Percentiles rank a stretch among this genome's conserved stretches.
Conservation (phyloP, 192 early-diverging fungal genomes). For the Linnemannia exigua region DNA sequence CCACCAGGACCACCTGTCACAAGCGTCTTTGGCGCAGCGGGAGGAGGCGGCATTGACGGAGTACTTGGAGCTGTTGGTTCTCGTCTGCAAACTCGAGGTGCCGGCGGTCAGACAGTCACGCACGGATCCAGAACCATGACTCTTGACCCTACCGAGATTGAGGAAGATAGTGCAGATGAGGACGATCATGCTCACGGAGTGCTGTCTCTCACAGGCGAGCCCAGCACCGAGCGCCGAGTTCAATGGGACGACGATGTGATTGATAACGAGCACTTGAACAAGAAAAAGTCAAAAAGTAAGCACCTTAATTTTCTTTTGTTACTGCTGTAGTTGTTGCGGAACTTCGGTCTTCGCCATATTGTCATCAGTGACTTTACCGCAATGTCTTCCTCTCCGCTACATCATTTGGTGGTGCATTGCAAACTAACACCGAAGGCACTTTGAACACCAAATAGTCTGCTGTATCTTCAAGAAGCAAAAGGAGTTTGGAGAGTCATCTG, state of each 20-base stretch:
- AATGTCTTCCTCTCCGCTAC: neutral
- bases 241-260: constrained; percentile 77
- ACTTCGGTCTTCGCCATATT: no score
- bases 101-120: constrained; percentile 26
- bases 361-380: no score
- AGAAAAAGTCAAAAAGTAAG: constrained; percentile 79
- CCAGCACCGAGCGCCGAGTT: constrained; percentile 56
- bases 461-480: constrained; percentile 79
- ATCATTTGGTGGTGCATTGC: neutral
- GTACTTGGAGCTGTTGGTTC: neutral
- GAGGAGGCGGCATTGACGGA: neutral
- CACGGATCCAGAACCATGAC: constrained; percentile 57
- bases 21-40: constrained; percentile 6
- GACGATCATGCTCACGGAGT: constrained; percentile 55
- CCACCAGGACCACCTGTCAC: constrained; percentile 19
- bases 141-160: constrained; percentile 38
- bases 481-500: constrained; percentile 64
- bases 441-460: constrained; percentile 64
- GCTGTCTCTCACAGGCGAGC: constrained; percentile 65
- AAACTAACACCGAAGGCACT: neutral
- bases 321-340: neutral
- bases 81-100: constrained; percentile 16
- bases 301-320: neutral
- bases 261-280: constrained; percentile 79
- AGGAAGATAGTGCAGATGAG: constrained; percentile 33